phyloP scores from a whole-genome alignment of 441 rosid genomes.

The Gossypium davidsonii region DNA sequence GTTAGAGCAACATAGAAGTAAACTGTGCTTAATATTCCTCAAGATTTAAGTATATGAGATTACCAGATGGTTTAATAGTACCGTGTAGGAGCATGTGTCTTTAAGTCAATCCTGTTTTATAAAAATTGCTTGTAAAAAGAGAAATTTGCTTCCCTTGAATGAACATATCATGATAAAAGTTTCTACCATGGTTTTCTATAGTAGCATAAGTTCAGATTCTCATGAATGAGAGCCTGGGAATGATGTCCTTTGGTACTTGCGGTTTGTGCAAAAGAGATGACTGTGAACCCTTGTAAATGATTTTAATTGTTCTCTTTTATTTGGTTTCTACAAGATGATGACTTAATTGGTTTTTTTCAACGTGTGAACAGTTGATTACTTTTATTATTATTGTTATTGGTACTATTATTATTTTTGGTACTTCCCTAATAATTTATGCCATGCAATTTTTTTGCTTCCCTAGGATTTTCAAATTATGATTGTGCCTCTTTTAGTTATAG shows the following conservation, averaged over 20 bases:
- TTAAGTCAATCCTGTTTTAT: neutral
- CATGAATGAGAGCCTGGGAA: neutral
- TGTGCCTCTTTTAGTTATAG: neutral
- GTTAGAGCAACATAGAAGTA: neutral
- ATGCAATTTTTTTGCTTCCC: slow-evolving; percentile 4
- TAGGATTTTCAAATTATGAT: neutral
- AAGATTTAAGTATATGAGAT: neutral
- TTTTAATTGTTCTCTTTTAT: neutral
- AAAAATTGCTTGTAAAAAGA: neutral
- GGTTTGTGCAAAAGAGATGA: neutral
- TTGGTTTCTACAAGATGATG: neutral
- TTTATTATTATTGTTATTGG: neutral
- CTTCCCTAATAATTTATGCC: neutral
- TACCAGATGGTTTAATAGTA: neutral
- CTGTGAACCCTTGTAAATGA: neutral
- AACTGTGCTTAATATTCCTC: neutral
- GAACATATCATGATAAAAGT: neutral
- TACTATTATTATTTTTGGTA: neutral
- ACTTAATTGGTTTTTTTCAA: neutral
- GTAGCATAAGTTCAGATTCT: neutral
- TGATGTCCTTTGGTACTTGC: neutral
- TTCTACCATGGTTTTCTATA: neutral
- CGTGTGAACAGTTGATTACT: neutral
- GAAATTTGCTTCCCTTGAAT: neutral
- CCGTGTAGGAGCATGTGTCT: neutral